A percentile compares a stretch with the other conserved stretches of the same genome.
These are phyloP conservation scores for Suhomyces guaymorum DNA, from an alignment of 1,139 yeast species.

Conservation along the genomic window DNA sequence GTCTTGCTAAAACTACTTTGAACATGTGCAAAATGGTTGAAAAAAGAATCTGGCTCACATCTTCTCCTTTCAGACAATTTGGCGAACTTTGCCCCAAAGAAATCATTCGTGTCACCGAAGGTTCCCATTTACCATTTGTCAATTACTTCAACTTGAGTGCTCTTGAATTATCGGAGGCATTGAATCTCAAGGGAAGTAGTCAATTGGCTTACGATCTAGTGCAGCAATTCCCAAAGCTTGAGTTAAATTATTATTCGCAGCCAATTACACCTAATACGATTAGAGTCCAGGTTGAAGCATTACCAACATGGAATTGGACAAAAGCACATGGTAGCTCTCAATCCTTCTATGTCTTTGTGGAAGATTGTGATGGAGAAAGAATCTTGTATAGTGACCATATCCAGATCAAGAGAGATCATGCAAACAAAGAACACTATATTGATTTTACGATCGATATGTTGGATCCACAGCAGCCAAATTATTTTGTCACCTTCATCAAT, in stretches of 20 bases:
- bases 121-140: slow-evolving; percentile 80
- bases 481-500: slow-evolving; percentile 70
- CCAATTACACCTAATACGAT: slow-evolving; percentile 74
- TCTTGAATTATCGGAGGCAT: slow-evolving; percentile 78
- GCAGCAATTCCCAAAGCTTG: slow-evolving; percentile 69
- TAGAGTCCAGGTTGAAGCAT: slow-evolving; percentile 63
- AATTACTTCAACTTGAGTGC: slow-evolving; percentile 71
- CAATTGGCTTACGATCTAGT: slow-evolving; percentile 60
- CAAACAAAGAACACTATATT: slow-evolving; percentile 55
- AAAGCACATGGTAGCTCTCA: slow-evolving; percentile 65
- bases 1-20: slow-evolving; percentile 56
- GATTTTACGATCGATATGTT: slow-evolving; percentile 65
- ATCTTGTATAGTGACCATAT: slow-evolving; percentile 63
- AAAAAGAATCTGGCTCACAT: slow-evolving; percentile 78
- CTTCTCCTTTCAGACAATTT: slow-evolving; percentile 86
- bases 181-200: slow-evolving; percentile 71
- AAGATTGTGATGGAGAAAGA: slow-evolving; percentile 80
- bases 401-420: slow-evolving; percentile 48
- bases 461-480: slow-evolving; percentile 72
- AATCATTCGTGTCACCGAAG: slow-evolving; percentile 72
- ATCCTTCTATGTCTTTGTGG: slow-evolving; percentile 68
- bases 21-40: slow-evolving; percentile 81
- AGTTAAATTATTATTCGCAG: slow-evolving; percentile 60
- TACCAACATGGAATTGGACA: slow-evolving; percentile 82
- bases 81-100: slow-evolving; percentile 62